Evolutionary conservation across 129 eudicot genomes (phyloP).

Genomic region (Cynara cardunculus): DNA sequence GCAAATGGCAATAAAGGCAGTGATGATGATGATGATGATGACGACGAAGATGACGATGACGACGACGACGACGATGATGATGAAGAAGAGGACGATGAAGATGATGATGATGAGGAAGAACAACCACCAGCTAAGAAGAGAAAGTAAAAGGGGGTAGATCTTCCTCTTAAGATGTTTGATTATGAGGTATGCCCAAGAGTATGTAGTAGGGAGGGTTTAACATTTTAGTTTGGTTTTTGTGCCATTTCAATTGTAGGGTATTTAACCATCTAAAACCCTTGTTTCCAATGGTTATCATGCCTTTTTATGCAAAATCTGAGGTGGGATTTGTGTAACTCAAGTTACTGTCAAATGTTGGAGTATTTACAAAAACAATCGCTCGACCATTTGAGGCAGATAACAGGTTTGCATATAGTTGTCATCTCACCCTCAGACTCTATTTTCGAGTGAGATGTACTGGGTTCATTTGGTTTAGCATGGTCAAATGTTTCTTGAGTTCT

Average conservation of each 20-base stretch:
- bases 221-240: constrained; percentile 16
- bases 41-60: constrained; percentile 49
- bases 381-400: background rate
- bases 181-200: constrained; percentile 22
- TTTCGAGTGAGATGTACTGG: too few species aligned
- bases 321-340: background rate
- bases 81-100: constrained; percentile 42
- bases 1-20: constrained; percentile 75
- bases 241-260: constrained; percentile 15
- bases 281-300: background rate
- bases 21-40: constrained; percentile 59
- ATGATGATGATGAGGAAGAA: constrained; percentile 66
- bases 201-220: constrained; percentile 28
- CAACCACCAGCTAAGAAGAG: constrained; percentile 96
- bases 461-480: too few species aligned
- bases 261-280: constrained; percentile 11
- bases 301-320: background rate
- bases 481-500: too few species aligned
- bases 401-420: background rate
- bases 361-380: background rate
- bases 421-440: too few species aligned
- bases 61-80: constrained; percentile 58
- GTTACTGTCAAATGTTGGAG: background rate
- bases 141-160: constrained; percentile 40
- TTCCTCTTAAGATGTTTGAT: constrained; percentile 4